Evolutionary conservation across 805 yeast genomes (phyloP), one percentile per base, ranked within the genome.

Genomic region (Myxozyma sirexii): DNA sequence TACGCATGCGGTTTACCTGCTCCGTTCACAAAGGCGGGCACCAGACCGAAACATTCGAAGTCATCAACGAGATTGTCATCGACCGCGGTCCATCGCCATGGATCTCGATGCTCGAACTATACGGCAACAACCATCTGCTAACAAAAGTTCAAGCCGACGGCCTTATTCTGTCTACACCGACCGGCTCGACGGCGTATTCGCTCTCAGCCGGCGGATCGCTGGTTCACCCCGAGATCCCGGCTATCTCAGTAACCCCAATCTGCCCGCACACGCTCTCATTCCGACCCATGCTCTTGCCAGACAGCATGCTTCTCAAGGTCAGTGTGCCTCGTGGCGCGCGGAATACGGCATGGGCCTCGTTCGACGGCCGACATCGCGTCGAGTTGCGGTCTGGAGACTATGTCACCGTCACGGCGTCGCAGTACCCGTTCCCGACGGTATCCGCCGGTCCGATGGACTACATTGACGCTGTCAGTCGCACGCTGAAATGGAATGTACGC

Each of bases 101-200:
- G 76, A 89, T 92, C 7, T 88, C 97, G 0, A 88, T 87, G 82
- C 79, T 93, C 58, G 97, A 93, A 70, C 75, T 93, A 26, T 92
- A 88, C 68, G 97, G 97, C 2, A 94, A 93, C 72, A 90, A 88
- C 26, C 84, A 89, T 10, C 76, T 91, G 33, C 77, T 92, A 57
- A 92, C 98, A 0, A 87, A 89, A 24, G 94, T 96, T 0, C 97
- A 90, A 72, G 97, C 97, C 0, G 97, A 92, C 74, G 97, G 97
- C 0, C 76, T 92, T 17, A 92, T 93, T 57, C 80, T 92, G 35
- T 96, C 97, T 0, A 91, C 97, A 0, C 97, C 97, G 2, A 91
- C 97, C 0, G 97, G 97, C 0, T 90, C 97, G 1, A 92, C 98
- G 0, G 97, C 97, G 0, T 92, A 92, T 73, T 90, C 97, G 1